phyloP scores from a whole-genome alignment of 768 basidiomycete species.

The Hygrocybe coccinea region DNA sequence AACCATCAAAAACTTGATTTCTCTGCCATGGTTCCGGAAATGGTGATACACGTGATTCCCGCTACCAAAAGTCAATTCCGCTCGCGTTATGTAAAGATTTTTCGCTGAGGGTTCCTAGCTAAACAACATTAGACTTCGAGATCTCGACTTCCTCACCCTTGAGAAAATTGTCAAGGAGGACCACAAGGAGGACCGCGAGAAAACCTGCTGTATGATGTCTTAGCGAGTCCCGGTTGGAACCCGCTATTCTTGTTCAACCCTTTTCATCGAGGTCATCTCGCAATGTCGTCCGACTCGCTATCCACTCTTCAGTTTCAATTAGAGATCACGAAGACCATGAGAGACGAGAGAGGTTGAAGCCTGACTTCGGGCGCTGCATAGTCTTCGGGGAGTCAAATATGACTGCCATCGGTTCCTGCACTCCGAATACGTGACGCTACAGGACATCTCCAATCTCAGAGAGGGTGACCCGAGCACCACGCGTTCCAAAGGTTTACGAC shows the following conservation, averaged over 20 bases:
- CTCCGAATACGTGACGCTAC: background rate
- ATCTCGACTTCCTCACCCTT: constrained; percentile 41
- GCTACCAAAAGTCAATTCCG: too few species aligned
- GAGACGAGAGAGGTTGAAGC: background rate
- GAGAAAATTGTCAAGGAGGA: constrained; percentile 50
- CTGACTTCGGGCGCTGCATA: background rate
- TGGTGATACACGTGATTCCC: too few species aligned
- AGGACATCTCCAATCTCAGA: background rate
- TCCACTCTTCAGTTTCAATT: background rate
- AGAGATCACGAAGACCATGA: background rate
- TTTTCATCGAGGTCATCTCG: background rate
- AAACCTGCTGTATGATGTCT: constrained; percentile 32
- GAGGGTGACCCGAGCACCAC: background rate
- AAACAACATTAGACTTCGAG: constrained; percentile 48
- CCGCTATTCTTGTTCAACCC: background rate
- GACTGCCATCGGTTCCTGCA: background rate
- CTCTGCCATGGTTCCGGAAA: too few species aligned
- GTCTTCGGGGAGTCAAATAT: background rate
- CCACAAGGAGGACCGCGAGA: constrained; percentile 37
- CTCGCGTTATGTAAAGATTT: too few species aligned
- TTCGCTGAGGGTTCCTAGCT: constrained; percentile 37
- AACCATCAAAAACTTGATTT: too few species aligned
- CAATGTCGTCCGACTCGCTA: background rate
- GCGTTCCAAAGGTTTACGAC: background rate
- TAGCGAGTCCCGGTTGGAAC: too few species aligned